Evolutionary conservation across 306 rosid species (phyloP).

Genomic region (Acmispon strigosus): DNA sequence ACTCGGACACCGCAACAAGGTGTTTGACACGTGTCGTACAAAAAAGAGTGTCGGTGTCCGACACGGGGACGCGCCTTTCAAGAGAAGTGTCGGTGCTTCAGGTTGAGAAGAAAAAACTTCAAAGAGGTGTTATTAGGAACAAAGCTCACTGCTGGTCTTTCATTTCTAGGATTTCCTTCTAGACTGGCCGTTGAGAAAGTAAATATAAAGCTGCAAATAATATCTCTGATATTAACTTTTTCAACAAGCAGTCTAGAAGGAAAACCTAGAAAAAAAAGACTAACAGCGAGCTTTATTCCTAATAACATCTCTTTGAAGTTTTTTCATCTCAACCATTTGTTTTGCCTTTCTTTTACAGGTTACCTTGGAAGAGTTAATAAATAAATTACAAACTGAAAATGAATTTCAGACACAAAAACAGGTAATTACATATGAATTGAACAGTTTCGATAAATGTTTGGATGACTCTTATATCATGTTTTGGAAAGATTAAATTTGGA

Average conservation of each 20-base stretch:
- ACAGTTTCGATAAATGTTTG: conserved; percentile 1
- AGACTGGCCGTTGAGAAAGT: background rate
- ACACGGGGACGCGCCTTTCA: too few relatives aligned
- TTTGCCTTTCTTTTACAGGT: conserved; percentile 24
- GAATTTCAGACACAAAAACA: conserved; percentile 28
- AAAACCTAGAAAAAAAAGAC: background rate
- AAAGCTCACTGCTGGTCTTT: background rate
- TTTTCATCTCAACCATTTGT: conserved; percentile 9
- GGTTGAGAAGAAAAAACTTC: background rate
- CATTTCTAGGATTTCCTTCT: conserved; percentile 19
- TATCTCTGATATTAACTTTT: background rate
- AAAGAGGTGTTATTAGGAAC: background rate
- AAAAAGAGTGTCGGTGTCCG: too few relatives aligned
- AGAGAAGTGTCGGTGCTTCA: too few relatives aligned
- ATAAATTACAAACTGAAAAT: conserved; percentile 40
- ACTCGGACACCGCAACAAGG: too few relatives aligned
- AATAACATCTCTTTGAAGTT: background rate
- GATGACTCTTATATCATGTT: background rate
- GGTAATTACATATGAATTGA: conserved; percentile 31
- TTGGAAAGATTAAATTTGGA: background rate
- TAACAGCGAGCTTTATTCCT: background rate
- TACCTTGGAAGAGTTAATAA: conserved; percentile 44
- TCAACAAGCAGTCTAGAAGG: conserved; percentile 12
- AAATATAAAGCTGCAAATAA: conserved; percentile 5
- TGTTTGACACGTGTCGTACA: too few relatives aligned